Base-by-base conservation (phyloP, 345 rosid genomes). In the Alliaria petiolata region DNA sequence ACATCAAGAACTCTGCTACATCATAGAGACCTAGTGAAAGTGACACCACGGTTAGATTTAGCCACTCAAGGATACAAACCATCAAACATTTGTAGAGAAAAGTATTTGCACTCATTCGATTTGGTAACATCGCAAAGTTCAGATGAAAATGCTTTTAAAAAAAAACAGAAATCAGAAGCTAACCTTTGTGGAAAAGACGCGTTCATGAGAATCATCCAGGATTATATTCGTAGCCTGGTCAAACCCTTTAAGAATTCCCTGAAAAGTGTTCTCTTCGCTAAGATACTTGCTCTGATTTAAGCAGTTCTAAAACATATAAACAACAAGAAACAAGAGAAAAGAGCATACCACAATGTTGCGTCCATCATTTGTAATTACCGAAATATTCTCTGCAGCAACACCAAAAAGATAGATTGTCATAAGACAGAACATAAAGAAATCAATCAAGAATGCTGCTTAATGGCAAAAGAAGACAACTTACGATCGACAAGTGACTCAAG, bases 201-300 rank as follows among this genome's bases (percentile, higher is more conserved):
- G 96, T 40, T 89, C 95, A 68, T 93, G 96, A 79, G 95, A 86
- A 78, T 91, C 96, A 70, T 93, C 98, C 3, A 91, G 87, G 72
- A 91, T 91, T 44, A 89, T 84, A 81, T 93, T 85, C 22, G 97
- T 87, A 65, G 97, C 96, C 79, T 89, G 98, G 76, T 91, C 96
- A 71, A 93, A 91, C 39, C 96, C 97, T 80, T 85, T 89, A 51
- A 91, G 75, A 58, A 84, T 35, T 33, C 97, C 97, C 96, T 93
- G 76, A 47, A 72, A 31, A 31, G 0, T 5, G 40, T 3, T 33
- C 28, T 38, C 40, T 38, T 65, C 30, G 22, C 10, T 25, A 13
- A 17, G 39, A 19, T 9, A 26, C 39, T 45, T 47, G 25, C 33
- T 9, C 0, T 63, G 17, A 22, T 22, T 22, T 22, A 22, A 1